Percentiles rank a stretch among this genome's conserved stretches.
Conservation (phyloP, 164 flowering plant genomes). For the Pachysandra terminalis region DNA sequence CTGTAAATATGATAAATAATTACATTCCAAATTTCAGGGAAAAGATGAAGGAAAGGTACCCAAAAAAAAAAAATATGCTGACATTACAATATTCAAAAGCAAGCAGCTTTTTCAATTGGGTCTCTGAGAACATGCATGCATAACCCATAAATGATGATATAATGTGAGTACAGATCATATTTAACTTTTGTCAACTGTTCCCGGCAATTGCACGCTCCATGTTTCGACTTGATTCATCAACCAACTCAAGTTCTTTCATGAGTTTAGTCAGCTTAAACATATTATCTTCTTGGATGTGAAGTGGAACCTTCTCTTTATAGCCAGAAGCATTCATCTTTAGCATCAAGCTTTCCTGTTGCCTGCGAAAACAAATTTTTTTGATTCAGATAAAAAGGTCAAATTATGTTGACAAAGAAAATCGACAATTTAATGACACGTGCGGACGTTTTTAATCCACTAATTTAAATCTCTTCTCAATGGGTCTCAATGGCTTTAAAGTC, state of each 20-base stretch:
- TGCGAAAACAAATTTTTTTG: slow-evolving; percentile 25
- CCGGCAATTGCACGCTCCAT: slow-evolving; percentile 29
- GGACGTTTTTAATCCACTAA: neutral
- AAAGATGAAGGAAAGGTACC: neutral
- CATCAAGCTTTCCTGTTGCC: slow-evolving; percentile 59
- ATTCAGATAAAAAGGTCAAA: no score
- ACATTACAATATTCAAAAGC: no score
- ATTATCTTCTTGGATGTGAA: slow-evolving; percentile 54
- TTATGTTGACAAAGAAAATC: neutral
- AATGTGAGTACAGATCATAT: neutral
- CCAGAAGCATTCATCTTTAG: slow-evolving; percentile 58
- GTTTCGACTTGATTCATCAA: slow-evolving; percentile 40
- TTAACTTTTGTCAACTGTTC: neutral
- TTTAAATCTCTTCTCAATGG: neutral
- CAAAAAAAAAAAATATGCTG: no score
- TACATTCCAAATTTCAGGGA: neutral
- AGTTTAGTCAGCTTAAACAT: slow-evolving; percentile 46
- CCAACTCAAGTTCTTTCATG: slow-evolving; percentile 48
- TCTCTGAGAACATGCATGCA: neutral
- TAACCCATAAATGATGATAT: neutral
- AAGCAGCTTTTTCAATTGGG: no score
- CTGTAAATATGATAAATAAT: neutral
- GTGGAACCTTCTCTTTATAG: slow-evolving; percentile 70
- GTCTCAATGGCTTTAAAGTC: no score
- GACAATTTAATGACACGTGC: neutral